phyloP scores from a whole-genome alignment of 2,329 filamentous ascomycete species.

The Ceratocystis cacaofunesta region DNA sequence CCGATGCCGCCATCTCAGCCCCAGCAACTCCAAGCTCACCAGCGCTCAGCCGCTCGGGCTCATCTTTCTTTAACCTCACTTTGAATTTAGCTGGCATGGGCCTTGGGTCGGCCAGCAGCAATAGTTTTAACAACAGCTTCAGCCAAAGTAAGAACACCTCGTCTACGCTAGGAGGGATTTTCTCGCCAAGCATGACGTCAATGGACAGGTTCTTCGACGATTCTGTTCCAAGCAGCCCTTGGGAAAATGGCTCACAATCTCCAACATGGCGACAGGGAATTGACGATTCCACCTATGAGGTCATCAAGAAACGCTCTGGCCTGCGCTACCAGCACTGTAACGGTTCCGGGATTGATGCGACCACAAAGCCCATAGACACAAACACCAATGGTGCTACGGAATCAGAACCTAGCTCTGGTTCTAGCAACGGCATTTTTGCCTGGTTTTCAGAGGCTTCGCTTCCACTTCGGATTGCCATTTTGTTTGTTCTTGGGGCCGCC shows the following conservation, averaged over 20 bases:
- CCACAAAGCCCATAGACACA: background rate
- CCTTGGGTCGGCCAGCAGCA: background rate
- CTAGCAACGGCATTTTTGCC: background rate
- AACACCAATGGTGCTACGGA: background rate
- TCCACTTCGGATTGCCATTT: slow-evolving; percentile 41
- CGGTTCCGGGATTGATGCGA: slow-evolving; percentile 1
- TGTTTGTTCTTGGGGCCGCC: slow-evolving; percentile 60
- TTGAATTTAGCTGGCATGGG: slow-evolving; percentile 65
- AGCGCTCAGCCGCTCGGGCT: slow-evolving; percentile 19
- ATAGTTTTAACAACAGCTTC: too few species aligned
- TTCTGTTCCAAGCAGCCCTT: slow-evolving; percentile 43
- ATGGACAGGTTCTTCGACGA: slow-evolving; percentile 36
- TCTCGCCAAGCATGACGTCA: slow-evolving; percentile 50
- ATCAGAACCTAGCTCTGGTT: background rate
- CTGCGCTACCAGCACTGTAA: slow-evolving; percentile 15
- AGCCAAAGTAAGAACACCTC: slow-evolving; percentile 26
- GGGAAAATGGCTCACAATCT: slow-evolving; percentile 63
- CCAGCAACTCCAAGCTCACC: slow-evolving; percentile 24
- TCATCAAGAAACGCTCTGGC: slow-evolving; percentile 30
- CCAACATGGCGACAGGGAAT: slow-evolving; percentile 35
- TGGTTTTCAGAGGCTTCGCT: slow-evolving; percentile 32
- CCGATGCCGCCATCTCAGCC: slow-evolving; percentile 25
- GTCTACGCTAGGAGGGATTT: slow-evolving; percentile 84
- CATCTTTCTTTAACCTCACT: slow-evolving; percentile 44
- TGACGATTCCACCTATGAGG: slow-evolving; percentile 32